Base-by-base conservation (phyloP, 2,329 filamentous ascomycete species). In the Arthroderma sp. region DNA sequence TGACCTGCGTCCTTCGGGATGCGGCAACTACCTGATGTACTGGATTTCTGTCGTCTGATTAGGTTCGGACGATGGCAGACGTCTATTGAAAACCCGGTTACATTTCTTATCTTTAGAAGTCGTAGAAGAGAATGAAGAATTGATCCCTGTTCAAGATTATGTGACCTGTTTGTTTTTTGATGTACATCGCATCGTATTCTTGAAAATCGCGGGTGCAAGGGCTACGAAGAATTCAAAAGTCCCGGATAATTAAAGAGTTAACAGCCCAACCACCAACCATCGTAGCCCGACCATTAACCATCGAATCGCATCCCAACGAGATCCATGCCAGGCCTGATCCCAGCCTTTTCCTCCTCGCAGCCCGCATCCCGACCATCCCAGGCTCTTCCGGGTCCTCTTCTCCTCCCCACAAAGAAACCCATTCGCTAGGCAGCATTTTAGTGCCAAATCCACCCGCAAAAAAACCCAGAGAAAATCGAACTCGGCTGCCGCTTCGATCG, bases 81-180 rank as follows among this genome's bases (percentile, higher is more conserved):
- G 60, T 73, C 71, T 71, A 74, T 74, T 74, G 72, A 73, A 66
- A 69, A 70, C 67, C 70, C 68, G 70, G 70, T 57, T 60, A 74
- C 71, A 74, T 69, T 28, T n/a, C 43, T 8, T 25, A n/a, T 31
- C 23, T 8, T 1, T 6, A 17, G 23, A 31, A 19, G 11, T 15
- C 23, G 44, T 33, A 31, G 25, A 15, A n/a, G 15, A 31, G 4
- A 38, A n/a, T 2, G n/a, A 15, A 51, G 21, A 49, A 19, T 43
- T 23, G 9, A 23, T 13, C 19, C 41, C 25, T 51, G 44, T 33
- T 51, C 25, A n/a, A 33, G 13, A 33, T 33, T 51, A 51, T 51
- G 44, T 51, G 44, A 51, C 44, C 44, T 51, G 44, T 51, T 51
- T n/a, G n/a, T n/a, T 9, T 4, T 33, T 49, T 33, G 13, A 13